Evolutionary conservation across 768 basidiomycete genomes (phyloP), one percentile per base, ranked within the genome.

Genomic region (Suillus placidus): DNA sequence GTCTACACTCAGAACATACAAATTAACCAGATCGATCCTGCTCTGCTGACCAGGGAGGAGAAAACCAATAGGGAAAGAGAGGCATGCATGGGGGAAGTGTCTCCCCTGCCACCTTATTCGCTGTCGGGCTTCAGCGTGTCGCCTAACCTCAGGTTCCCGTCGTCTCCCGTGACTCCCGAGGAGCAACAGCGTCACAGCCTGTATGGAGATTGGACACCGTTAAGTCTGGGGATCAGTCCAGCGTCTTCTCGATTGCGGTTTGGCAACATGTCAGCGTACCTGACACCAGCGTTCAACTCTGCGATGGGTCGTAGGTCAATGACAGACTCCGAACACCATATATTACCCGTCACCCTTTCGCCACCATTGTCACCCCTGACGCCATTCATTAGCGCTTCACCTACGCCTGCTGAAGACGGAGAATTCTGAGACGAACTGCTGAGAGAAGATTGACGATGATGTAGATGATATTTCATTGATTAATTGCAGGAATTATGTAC

Each of bases 11-110:
- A 37, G 30, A 61, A 1, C 37, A 60, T 30, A 13, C 32, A 62
- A 16, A 55, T 62, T 12, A 54, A 72, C 35, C 72, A 72, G 55
- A 77, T 76, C 47, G 77, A 76, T 23, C 77, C 75, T 35, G 37
- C 56, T 14, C 18, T 78, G 38, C 69, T 78, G 51, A 64, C 68
- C 26, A 63, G 67, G 34, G 32, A 52, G 45, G 67, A 76, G 23
- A 57, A 68, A 20, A 30, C 0, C 0, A 6, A 12, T 2, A 20
- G 18, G 12, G 26, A 60, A 42, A 40, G 23, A 38, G 37, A 57
- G 23, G 37, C 20, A 18, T 60, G n/a, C 10, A 42, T 42, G 38
- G 26, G 18, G 18, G 26, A 30, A 16, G 6, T 20, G 6, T 42
- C 26, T 58, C 56, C 37, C 14, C 4, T 26, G 37, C 26, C 8